A percentile compares a stretch with the other conserved stretches of the same genome.
Evolutionary conservation across 257 asterid genomes (phyloP).

Genomic region (Ilex aquifolium): DNA sequence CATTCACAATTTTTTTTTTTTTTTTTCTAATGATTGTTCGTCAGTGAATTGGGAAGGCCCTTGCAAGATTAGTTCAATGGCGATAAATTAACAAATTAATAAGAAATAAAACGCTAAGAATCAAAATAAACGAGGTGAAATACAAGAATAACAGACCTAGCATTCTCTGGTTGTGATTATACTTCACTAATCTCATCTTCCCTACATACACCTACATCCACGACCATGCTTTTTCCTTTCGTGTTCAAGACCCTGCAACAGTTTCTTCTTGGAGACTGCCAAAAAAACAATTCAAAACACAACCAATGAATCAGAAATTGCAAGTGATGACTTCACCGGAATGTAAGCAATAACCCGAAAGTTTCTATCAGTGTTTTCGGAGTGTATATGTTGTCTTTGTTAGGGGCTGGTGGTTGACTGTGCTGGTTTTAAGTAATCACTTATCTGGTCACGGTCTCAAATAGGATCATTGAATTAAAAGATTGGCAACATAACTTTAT

Average conservation of each 20-base stretch:
- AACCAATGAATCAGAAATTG: neutral
- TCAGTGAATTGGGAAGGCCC: no score
- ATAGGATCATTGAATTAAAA: neutral
- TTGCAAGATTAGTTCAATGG: no score
- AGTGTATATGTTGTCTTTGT: neutral
- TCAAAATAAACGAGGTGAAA: no score
- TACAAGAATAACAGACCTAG: no score
- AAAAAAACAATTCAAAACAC: neutral
- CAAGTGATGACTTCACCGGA: no score
- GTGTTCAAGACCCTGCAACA: constrained; percentile 42
- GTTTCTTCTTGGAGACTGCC: constrained; percentile 40
- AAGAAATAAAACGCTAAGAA: no score
- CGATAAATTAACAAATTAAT: no score
- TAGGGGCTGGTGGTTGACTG: neutral
- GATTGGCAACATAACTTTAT: neutral
- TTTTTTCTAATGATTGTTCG: no score
- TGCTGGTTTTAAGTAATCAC: neutral
- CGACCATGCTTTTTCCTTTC: constrained; percentile 21
- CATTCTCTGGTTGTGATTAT: neutral
- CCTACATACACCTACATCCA: constrained; percentile 36
- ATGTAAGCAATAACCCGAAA: no score
- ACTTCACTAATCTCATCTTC: constrained; percentile 24
- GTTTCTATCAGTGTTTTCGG: no score
- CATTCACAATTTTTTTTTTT: no score
- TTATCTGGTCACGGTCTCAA: neutral